These are phyloP conservation scores for Aechmea fasciata DNA, from an alignment of 176 grass and related monocot species.

Conservation along the genomic window DNA sequence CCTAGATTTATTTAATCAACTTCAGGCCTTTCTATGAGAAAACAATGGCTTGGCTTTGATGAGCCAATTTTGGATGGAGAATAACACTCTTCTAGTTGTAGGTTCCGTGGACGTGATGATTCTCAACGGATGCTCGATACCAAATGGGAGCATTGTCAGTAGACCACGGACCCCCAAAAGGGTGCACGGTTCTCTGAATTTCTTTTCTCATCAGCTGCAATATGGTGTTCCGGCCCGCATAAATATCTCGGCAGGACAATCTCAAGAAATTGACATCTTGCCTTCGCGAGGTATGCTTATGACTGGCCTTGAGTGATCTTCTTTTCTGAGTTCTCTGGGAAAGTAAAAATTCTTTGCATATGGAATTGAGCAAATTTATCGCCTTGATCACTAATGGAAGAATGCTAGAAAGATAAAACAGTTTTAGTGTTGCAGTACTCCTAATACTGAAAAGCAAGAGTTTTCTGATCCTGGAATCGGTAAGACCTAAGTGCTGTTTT, in stretches of 20 bases:
- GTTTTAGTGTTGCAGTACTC: not conserved
- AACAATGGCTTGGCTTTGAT: not conserved
- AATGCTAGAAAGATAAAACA: conserved; percentile 4
- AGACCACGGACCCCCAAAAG: conserved; percentile 1
- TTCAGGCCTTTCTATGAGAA: not conserved
- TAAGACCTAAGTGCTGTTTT: not conserved
- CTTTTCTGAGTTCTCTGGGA: not conserved
- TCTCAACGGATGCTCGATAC: conserved; percentile 18
- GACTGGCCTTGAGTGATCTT: not conserved
- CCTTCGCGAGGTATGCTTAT: conserved; percentile 4
- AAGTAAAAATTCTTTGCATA: not conserved
- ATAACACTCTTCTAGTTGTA: not conserved
- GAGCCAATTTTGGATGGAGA: not conserved
- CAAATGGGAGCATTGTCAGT: not conserved
- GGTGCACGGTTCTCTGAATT: not conserved
- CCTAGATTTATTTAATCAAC: no score
- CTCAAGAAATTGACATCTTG: conserved; percentile 1
- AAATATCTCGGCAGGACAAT: not conserved
- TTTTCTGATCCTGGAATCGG: not conserved
- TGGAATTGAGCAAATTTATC: not conserved
- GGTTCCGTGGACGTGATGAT: conserved; percentile 1
- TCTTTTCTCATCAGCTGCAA: not conserved
- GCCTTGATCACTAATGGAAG: not conserved
- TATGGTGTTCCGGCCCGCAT: not conserved
- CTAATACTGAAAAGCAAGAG: not conserved